Conservation (phyloP, 495 filamentous ascomycete species). For the Podospora anserina region DNA sequence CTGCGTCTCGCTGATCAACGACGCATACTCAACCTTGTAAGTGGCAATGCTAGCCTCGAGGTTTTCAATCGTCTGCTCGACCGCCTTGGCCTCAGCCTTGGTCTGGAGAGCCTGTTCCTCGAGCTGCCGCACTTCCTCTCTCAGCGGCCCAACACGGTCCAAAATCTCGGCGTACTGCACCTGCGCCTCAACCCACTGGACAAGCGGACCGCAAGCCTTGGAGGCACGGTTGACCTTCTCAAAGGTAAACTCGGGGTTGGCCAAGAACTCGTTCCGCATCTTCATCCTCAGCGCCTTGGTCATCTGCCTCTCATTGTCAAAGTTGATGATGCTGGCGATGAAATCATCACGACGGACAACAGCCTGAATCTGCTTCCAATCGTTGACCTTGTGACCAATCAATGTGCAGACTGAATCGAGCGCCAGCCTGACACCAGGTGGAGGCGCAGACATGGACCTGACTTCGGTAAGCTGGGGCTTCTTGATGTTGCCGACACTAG, state of each 20-base stretch:
- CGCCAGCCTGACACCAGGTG: slow-evolving; percentile 82
- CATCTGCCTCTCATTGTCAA: slow-evolving; percentile 95
- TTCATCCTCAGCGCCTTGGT: slow-evolving; percentile 72
- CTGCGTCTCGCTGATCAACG: slow-evolving; percentile 94
- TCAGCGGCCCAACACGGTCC: slow-evolving; percentile 87
- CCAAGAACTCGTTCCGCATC: slow-evolving; percentile 91
- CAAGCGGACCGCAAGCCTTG: slow-evolving; percentile 93
- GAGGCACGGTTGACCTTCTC: slow-evolving; percentile 92
- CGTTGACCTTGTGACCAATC: slow-evolving; percentile 82
- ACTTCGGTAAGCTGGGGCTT: slow-evolving; percentile 95
- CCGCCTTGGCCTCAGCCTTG: slow-evolving; percentile 87
- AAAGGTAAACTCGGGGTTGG: slow-evolving; percentile 90
- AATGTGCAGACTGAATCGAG: slow-evolving; percentile 93
- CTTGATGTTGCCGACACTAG: slow-evolving; percentile 97
- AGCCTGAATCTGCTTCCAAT: slow-evolving; percentile 85
- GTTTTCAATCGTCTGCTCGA: slow-evolving; percentile 76
- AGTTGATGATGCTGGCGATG: slow-evolving; percentile 96
- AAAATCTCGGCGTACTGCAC: slow-evolving; percentile 96
- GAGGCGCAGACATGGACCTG: slow-evolving; percentile 90
- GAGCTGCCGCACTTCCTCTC: slow-evolving; percentile 82
- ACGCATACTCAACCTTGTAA: slow-evolving; percentile 97
- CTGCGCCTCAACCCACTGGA: slow-evolving; percentile 96
- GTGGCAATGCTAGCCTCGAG: slow-evolving; percentile 87
- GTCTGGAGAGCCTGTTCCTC: slow-evolving; percentile 89
- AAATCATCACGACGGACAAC: slow-evolving; percentile 91